phyloP scores from a whole-genome alignment of 345 rosid species.

The Psidium friedrichsthalianum region DNA sequence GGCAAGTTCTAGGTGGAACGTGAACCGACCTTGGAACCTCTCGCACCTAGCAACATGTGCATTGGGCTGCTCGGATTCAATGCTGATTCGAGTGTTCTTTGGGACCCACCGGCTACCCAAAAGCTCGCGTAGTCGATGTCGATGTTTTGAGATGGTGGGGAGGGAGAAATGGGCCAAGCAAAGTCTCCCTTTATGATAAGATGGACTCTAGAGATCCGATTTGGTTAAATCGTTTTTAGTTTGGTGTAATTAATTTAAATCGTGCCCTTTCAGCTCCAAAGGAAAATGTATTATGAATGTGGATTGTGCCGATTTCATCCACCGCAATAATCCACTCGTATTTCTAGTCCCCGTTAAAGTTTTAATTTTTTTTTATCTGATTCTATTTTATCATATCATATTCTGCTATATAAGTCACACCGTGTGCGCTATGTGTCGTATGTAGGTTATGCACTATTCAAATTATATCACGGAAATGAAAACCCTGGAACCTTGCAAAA shows the following conservation, averaged over 20 bases:
- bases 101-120: fast-evolving
- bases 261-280: neutral
- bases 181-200: neutral
- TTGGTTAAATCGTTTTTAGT: fast-evolving
- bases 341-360: neutral
- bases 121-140: neutral
- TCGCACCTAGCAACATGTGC: neutral
- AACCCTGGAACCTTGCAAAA: neutral
- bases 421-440: too few relatives aligned
- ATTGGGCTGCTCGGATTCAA: neutral
- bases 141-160: too few relatives aligned
- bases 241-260: neutral
- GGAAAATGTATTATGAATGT: neutral
- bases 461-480: neutral
- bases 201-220: neutral
- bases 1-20: too few relatives aligned
- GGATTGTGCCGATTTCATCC: neutral
- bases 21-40: too few relatives aligned
- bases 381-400: too few relatives aligned
- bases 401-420: too few relatives aligned
- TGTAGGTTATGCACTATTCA: neutral
- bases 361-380: neutral
- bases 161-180: too few relatives aligned
- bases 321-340: neutral
- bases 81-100: too few relatives aligned